A percentile compares a stretch with the other conserved stretches of the same genome.
Conservation (phyloP, 2,329 filamentous ascomycete species). For the Chrysoporthe cubensis region DNA sequence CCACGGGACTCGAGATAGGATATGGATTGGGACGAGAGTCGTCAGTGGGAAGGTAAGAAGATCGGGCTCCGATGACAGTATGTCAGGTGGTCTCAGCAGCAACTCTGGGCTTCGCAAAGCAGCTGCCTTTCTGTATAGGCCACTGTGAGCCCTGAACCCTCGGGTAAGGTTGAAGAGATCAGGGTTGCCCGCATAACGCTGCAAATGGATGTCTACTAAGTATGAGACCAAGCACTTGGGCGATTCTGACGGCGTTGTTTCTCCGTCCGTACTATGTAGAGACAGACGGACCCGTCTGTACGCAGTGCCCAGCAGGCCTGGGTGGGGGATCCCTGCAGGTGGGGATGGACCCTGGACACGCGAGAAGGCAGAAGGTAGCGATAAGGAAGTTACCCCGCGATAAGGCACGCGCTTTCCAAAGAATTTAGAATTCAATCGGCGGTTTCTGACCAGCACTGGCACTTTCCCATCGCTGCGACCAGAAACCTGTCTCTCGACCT, state of each 20-base stretch:
- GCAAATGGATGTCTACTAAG: too few relatives aligned
- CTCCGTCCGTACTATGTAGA: background rate
- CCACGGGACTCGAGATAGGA: background rate
- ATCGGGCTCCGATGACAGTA: background rate
- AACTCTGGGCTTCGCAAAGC: background rate
- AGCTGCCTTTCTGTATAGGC: background rate
- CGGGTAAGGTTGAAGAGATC: background rate
- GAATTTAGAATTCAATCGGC: background rate
- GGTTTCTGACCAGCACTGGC: background rate
- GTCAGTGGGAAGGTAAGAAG: background rate
- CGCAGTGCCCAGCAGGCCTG: background rate
- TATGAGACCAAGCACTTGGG: background rate
- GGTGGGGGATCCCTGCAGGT: constrained; percentile 9
- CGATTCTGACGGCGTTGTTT: background rate
- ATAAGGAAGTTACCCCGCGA: constrained; percentile 15
- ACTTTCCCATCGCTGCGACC: constrained; percentile 9
- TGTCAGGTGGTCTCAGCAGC: background rate
- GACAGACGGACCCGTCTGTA: background rate
- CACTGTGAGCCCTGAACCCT: background rate
- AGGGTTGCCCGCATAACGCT: too few relatives aligned
- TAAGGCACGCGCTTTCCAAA: constrained; percentile 7
- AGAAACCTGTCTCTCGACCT: background rate
- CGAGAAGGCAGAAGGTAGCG: background rate
- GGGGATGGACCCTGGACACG: background rate
- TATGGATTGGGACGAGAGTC: background rate